These are phyloP conservation scores for Fusarium sp. DNA, from an alignment of 2,329 filamentous ascomycete genomes.

Conservation along the genomic window DNA sequence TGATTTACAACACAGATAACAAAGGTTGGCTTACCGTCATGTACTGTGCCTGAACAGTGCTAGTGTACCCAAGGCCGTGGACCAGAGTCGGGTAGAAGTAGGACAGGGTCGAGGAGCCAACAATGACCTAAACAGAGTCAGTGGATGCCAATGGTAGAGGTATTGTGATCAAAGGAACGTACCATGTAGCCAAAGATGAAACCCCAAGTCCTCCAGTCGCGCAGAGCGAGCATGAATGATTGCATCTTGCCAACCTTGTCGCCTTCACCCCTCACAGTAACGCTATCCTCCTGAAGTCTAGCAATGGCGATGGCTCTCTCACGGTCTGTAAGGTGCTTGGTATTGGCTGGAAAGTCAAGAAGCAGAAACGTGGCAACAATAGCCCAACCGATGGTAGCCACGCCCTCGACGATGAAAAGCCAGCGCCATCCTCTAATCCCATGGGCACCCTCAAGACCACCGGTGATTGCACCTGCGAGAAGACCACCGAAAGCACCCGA, in stretches of 20 bases:
- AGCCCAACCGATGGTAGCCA: conserved; percentile 70
- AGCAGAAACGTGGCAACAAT: conserved; percentile 71
- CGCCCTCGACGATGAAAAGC: conserved; percentile 68
- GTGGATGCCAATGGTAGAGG: not conserved
- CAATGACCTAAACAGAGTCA: conserved; percentile 38
- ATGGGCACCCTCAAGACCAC: conserved; percentile 64
- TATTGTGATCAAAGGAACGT: not conserved
- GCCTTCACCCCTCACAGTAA: conserved; percentile 71
- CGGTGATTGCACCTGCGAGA: conserved; percentile 68
- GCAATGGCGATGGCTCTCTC: conserved; percentile 71
- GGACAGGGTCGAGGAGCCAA: conserved; percentile 45
- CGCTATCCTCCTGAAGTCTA: conserved; percentile 67
- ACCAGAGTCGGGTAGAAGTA: conserved; percentile 50
- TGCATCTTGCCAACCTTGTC: conserved; percentile 45
- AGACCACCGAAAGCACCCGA: conserved; percentile 74
- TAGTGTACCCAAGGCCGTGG: conserved; percentile 45
- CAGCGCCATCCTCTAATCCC: conserved; percentile 59
- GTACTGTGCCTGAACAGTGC: conserved; percentile 43
- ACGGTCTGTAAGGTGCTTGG: conserved; percentile 58
- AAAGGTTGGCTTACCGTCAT: conserved; percentile 28
- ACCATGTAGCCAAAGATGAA: conserved; percentile 40
- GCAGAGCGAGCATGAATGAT: conserved; percentile 20
- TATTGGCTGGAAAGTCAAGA: conserved; percentile 74
- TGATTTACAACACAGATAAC: not conserved
- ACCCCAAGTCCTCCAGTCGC: conserved; percentile 29